These are phyloP conservation scores for Populus tremula DNA, from an alignment of 345 rosid species.

Conservation along the genomic window DNA sequence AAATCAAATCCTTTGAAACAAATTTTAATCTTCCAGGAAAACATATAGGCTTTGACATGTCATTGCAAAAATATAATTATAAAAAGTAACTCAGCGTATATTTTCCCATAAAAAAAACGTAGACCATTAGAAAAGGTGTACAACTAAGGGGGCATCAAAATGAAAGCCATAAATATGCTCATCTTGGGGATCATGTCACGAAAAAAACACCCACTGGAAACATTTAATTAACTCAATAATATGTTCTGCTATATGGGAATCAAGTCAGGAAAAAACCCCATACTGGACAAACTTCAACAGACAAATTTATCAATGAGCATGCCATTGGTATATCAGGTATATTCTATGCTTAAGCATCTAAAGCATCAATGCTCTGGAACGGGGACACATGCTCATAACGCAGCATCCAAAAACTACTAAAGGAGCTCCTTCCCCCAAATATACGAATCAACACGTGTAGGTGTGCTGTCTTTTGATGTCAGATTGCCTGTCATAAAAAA, in stretches of 20 bases:
- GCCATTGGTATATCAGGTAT: background rate
- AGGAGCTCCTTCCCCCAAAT: background rate
- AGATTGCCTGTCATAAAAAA: background rate
- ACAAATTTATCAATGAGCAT: background rate
- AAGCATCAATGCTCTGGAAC: background rate
- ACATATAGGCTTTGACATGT: too few species aligned
- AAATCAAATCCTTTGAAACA: too few species aligned
- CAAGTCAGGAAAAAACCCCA: background rate
- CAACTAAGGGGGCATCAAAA: too few species aligned
- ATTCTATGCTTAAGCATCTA: conserved; percentile 4
- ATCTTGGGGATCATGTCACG: too few species aligned
- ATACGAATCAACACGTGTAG: background rate
- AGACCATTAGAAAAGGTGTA: too few species aligned
- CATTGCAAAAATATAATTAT: too few species aligned
- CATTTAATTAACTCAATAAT: background rate
- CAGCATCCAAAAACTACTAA: background rate
- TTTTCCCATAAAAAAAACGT: too few species aligned
- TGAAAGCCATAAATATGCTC: too few species aligned
- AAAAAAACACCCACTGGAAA: background rate
- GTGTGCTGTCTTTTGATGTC: background rate
- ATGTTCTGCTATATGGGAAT: background rate
- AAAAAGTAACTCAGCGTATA: too few species aligned
- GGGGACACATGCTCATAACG: background rate
- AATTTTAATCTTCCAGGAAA: too few species aligned
- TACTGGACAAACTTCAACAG: background rate